Base-by-base conservation (phyloP, 306 rosid genomes). In the Inga laurina region DNA sequence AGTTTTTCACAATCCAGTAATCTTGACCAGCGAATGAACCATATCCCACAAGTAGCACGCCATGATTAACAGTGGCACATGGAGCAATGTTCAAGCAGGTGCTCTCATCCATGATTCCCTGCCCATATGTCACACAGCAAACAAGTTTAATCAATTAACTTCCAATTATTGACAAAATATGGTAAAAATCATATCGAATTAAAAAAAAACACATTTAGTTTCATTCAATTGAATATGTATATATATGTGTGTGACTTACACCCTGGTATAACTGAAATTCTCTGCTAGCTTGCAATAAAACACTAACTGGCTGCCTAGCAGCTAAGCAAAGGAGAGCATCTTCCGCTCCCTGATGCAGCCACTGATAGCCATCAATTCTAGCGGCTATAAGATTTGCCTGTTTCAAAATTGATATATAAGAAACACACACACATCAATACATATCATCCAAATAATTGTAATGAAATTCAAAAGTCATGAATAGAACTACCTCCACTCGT, bases 21-120 rank as follows among this genome's bases (percentile, higher is more conserved):
- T 67, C 72, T 71, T 85, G 85, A 59, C 39, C 85, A 22, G 61
- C 64, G 39, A 81, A 81, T 3, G 90, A 87, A 4, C 89, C 87
- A 30, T 89, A 89, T 15, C 92, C 92, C 35, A 89, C 89, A 0
- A 89, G 13, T 8, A 89, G 22, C 72, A 85, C 85, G 0, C 86
- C 90, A 44, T 89, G 90, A 79, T 87, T 87, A 49, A 82, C 0
- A 21, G 27, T 82, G 14, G 78, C 76, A 52, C 85, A 54, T 2
- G 88, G 15, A 7, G 0, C 14, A 18, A 16, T 5, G 59, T 5
- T 18, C 59, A 5, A 0, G 64, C 64, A 56, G 30, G 11, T 0
- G 8, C 11, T 7, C 64, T 56, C 64, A 56, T 56, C 30, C 12
- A 56, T 8, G 27, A 66, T 89, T 43, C 90, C 90, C 92, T 87